Conservation (phyloP, 306 rosid genomes). For the Begonia fuchsioides region DNA sequence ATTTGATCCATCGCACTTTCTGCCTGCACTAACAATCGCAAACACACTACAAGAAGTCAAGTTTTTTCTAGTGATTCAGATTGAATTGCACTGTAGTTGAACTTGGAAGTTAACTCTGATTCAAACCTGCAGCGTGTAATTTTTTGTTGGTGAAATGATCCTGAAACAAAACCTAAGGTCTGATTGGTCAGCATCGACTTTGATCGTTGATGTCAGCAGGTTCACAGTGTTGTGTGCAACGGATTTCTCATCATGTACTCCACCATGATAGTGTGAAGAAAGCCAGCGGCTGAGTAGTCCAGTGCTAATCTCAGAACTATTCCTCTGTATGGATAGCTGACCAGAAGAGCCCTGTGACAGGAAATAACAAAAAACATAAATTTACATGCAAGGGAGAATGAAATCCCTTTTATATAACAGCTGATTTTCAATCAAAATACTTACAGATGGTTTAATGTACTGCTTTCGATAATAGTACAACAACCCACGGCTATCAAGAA, state of each 20-base stretch:
- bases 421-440: conserved; percentile 22
- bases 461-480: conserved; percentile 96
- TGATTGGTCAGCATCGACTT: conserved; percentile 98
- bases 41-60: conserved; percentile 11
- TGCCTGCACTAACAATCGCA: conserved; percentile 94
- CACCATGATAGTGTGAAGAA: conserved; percentile 94
- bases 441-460: conserved; percentile 80
- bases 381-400: conserved; percentile 4
- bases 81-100: not conserved
- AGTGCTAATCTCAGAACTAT: conserved; percentile 98
- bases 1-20: conserved; percentile 98
- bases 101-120: conserved; percentile 9
- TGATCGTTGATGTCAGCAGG: conserved; percentile 94
- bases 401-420: conserved; percentile 10
- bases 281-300: conserved; percentile 97
- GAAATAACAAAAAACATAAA: conserved; percentile 9
- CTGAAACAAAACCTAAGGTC: conserved; percentile 97
- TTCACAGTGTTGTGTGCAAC: conserved; percentile 98
- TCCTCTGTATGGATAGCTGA: conserved; percentile 86
- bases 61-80: too few relatives aligned
- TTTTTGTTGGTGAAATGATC: conserved; percentile 96
- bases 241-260: conserved; percentile 98
- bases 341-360: conserved; percentile 57
- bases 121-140: conserved; percentile 90
- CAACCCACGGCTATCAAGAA: conserved; percentile 98